Base-by-base conservation (phyloP, 257 asterid species). In the Lycium barbarum region DNA sequence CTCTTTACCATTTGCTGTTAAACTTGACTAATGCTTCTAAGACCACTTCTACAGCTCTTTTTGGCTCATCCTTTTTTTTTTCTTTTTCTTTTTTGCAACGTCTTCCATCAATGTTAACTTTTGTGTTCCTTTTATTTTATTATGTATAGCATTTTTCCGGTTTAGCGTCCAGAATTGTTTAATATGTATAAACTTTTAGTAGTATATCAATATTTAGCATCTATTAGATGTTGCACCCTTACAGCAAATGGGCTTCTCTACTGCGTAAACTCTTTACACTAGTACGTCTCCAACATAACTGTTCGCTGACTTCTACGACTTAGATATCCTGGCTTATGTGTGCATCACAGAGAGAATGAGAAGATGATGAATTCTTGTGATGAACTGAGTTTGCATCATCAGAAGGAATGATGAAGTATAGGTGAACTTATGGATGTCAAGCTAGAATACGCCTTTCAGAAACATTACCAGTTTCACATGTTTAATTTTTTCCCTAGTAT, bases 291-390 rank as follows among this genome's bases (percentile, higher is more conserved):
- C 72, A 66, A 11, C 45, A 26, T 26, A 66, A 66, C 7, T 33
- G n/a, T 66, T 11, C 80, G 10, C 80, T 20, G 9, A 22, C 59
- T 73, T 73, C 80, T 73, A 45, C 40, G 59, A 22, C 80, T 10
- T 73, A 1, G 40, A 45, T 73, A 45, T 73, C 11, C 45, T 45
- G 38, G 58, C 18, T n/a, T 73, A 45, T 73, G 40, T 66, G 51
- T n/a, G 38, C n/a, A 45, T 45, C 40, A 73, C 38, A 45, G 1
- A 45, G 58, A 73, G 2, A 18, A n/a, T 43, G 15, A 4, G 8
- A 72, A 72, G 18, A 1, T 66, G 7, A 66, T 22, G 40, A 66
- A 12, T 22, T 22, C 43, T 22, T 26, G 80, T 43, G 0, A 47
- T 20, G 61, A 73, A 73, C 40, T 73, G n/a, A 11, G 38, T 45